Conservation (phyloP, 2,329 filamentous ascomycete genomes). For the Microsporum audouinii region DNA sequence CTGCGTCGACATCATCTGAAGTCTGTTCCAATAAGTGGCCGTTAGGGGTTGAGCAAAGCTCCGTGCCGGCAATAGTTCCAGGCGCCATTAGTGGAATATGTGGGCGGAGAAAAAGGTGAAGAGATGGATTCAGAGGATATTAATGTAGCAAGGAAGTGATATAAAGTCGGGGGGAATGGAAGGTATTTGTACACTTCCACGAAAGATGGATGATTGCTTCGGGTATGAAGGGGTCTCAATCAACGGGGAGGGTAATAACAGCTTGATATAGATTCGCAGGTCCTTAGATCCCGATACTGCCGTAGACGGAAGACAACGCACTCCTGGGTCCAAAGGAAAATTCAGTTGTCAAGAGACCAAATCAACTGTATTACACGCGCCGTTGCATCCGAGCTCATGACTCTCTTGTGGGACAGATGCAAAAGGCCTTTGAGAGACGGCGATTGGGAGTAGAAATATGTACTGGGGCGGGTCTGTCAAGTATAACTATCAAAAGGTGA, state of each 20-base stretch:
- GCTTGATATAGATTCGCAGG: background rate
- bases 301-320: slow-evolving; percentile 3
- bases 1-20: slow-evolving; percentile 47
- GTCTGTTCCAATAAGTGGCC: slow-evolving; percentile 9
- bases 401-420: background rate
- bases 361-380: slow-evolving; percentile 1
- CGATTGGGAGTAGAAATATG: background rate
- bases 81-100: slow-evolving; percentile 11
- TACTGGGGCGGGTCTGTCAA: background rate
- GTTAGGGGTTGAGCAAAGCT: background rate
- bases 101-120: background rate
- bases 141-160: background rate
- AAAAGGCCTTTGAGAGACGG: background rate
- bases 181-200: background rate
- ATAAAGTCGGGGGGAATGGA: background rate
- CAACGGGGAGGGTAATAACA: background rate
- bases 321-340: background rate
- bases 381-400: slow-evolving; percentile 3
- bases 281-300: background rate
- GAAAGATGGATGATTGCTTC: background rate
- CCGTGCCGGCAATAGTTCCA: background rate
- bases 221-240: background rate
- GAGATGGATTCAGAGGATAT: background rate
- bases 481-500: background rate
- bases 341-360: background rate